Evolutionary conservation across 805 yeast species (phyloP).

Genomic region (Nadsonia fulvescens): DNA sequence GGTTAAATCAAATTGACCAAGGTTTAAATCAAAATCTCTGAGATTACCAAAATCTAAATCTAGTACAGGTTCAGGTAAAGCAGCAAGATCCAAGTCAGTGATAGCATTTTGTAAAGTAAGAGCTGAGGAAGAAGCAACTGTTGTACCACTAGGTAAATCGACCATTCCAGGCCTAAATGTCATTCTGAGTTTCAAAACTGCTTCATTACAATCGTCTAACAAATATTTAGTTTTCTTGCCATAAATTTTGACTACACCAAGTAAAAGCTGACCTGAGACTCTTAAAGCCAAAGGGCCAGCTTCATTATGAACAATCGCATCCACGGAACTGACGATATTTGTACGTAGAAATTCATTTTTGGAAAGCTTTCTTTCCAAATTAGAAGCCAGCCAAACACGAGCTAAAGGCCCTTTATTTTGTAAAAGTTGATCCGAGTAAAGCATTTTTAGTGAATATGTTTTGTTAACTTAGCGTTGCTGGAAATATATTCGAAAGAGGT

Average conservation of each 20-base stretch:
- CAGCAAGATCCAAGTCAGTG: conserved; percentile 47
- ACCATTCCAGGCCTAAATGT: conserved; percentile 24
- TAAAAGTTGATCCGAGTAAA: conserved; percentile 32
- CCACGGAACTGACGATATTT: conserved; percentile 46
- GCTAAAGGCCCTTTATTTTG: conserved; percentile 72
- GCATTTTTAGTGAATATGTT: conserved; percentile 19
- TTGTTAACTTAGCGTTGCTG: not conserved
- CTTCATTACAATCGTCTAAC: conserved; percentile 68
- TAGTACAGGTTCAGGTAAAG: conserved; percentile 3
- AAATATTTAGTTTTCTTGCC: conserved; percentile 70
- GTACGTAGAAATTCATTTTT: conserved; percentile 58
- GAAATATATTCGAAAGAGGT: no score
- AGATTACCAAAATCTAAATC: conserved; percentile 16
- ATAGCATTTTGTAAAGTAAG: conserved; percentile 60
- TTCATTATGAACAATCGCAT: conserved; percentile 38
- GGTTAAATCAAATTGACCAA: conserved; percentile 8
- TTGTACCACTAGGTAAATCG: conserved; percentile 22
- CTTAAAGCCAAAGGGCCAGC: conserved; percentile 55
- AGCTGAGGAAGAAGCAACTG: conserved; percentile 13
- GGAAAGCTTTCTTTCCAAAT: conserved; percentile 59
- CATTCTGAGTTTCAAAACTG: conserved; percentile 49
- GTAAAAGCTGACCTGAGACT: conserved; percentile 66
- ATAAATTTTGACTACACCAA: conserved; percentile 77
- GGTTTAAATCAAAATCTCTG: conserved; percentile 10
- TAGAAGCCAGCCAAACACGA: conserved; percentile 85